Percentiles rank a stretch among this genome's conserved stretches.
Evolutionary conservation across 148 eudicot species (phyloP).

Genomic region (Salicornia ramosissima): DNA sequence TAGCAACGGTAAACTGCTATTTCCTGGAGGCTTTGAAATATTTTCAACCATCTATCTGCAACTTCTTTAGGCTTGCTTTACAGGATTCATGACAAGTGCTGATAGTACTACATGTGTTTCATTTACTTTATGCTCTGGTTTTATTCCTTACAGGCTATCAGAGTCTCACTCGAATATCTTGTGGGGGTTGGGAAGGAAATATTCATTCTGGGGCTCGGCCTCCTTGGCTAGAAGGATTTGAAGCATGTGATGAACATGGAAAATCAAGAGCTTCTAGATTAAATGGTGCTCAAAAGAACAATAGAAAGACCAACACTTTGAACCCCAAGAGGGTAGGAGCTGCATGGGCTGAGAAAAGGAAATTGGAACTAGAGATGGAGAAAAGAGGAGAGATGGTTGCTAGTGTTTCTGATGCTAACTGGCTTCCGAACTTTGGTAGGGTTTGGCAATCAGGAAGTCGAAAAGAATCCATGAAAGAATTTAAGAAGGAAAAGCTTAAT

Average conservation of each 20-base stretch:
- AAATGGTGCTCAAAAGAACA: constrained; percentile 27
- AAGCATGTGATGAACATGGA: constrained; percentile 24
- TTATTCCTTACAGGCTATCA: constrained; percentile 41
- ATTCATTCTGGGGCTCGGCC: constrained; percentile 90
- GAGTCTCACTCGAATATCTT: constrained; percentile 48
- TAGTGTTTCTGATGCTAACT: constrained; percentile 46
- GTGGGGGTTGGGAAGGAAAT: constrained; percentile 48
- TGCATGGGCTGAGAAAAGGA: constrained; percentile 97
- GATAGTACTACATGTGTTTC: not conserved
- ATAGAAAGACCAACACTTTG: constrained; percentile 49
- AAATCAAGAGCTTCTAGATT: constrained; percentile 1
- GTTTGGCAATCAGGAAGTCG: constrained; percentile 96
- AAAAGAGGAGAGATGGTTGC: constrained; percentile 57
- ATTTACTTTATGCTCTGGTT: constrained; percentile 9
- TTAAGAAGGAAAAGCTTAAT: constrained; percentile 43
- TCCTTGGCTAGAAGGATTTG: constrained; percentile 75
- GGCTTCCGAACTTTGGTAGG: constrained; percentile 96
- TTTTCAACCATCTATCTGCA: not conserved
- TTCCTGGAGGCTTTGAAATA: not conserved
- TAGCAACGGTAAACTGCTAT: constrained; percentile 47
- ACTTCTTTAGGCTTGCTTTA: not conserved
- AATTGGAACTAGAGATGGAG: constrained; percentile 86
- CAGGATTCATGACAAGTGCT: not conserved
- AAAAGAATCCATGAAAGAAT: constrained; percentile 85
- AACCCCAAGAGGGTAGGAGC: constrained; percentile 98